Conservation (phyloP, 1,139 yeast species). For the Diutina pseudorugosa region DNA sequence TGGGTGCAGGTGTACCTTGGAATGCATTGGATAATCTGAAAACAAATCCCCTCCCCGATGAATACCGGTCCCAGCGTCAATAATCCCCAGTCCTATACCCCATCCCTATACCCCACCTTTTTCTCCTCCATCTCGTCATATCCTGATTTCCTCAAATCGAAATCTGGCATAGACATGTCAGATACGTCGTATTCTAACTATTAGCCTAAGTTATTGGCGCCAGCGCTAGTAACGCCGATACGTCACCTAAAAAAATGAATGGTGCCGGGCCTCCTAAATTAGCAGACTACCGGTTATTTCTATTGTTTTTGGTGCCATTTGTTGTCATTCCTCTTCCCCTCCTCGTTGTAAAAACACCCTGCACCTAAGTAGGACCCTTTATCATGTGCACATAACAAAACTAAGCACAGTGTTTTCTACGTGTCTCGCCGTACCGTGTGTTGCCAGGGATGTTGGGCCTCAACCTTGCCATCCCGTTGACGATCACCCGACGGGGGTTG, state of each 20-base stretch:
- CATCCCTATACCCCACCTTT: too few relatives aligned
- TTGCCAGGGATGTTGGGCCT: neutral
- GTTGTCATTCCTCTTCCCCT: neutral
- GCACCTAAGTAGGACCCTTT: neutral
- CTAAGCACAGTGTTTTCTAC: neutral
- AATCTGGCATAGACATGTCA: too few relatives aligned
- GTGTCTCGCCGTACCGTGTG: neutral
- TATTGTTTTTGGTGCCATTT: neutral
- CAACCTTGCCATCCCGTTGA: slow-evolving; percentile 6
- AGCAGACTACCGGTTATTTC: neutral
- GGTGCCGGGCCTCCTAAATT: neutral
- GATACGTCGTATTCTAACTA: too few relatives aligned
- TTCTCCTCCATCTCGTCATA: too few relatives aligned
- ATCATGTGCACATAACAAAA: too few relatives aligned
- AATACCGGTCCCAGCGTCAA: too few relatives aligned
- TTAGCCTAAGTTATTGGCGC: too few relatives aligned
- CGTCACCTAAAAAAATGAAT: too few relatives aligned
- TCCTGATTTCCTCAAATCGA: too few relatives aligned
- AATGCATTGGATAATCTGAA: neutral
- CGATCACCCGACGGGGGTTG: slow-evolving; percentile 8
- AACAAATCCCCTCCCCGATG: too few relatives aligned
- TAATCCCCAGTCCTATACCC: too few relatives aligned
- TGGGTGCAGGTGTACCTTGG: neutral
- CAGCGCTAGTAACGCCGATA: too few relatives aligned
- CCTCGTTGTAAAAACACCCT: neutral